A percentile compares a stretch with the other conserved stretches of the same genome.
These are phyloP conservation scores for Endotrypanum monterogeii DNA, from an alignment of 208 protist genomes.

Conservation along the genomic window DNA sequence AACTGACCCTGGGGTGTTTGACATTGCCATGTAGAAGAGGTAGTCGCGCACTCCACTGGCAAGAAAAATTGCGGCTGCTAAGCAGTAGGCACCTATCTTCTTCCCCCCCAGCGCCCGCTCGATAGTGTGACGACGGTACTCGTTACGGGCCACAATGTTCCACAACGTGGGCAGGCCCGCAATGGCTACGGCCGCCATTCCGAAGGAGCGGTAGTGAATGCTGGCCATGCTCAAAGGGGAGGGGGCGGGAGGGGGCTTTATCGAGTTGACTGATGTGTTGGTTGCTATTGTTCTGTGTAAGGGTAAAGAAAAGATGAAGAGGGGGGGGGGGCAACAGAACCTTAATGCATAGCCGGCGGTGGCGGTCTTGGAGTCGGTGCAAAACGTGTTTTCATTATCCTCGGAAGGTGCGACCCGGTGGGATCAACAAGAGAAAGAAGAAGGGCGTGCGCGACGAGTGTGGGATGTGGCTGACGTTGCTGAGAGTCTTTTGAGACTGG, in stretches of 20 bases:
- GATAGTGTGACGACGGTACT: constrained; percentile 86
- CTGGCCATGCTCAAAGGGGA: neutral
- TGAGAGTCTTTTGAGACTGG: too few species aligned
- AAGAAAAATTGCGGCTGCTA: constrained; percentile 88
- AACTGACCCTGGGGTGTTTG: constrained; percentile 35
- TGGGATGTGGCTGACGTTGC: too few species aligned
- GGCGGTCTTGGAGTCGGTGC: too few species aligned
- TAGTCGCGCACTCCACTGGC: constrained; percentile 68
- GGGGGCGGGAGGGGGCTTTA: too few species aligned
- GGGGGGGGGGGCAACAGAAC: neutral
- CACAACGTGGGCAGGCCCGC: constrained; percentile 75
- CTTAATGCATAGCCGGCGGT: too few species aligned
- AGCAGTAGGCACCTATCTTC: constrained; percentile 76
- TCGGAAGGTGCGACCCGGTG: too few species aligned
- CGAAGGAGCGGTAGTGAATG: constrained; percentile 43
- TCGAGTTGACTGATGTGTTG: too few species aligned
- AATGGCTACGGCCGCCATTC: constrained; percentile 54
- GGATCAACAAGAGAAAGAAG: too few species aligned
- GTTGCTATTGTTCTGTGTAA: neutral
- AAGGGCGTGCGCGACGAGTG: too few species aligned
- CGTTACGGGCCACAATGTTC: constrained; percentile 90
- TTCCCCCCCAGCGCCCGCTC: constrained; percentile 45
- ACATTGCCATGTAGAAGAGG: constrained; percentile 66
- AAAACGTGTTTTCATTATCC: too few species aligned
- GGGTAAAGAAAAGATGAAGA: neutral